Percentiles rank a stretch among this genome's conserved stretches.
phyloP scores from a whole-genome alignment of 2,329 filamentous ascomycete species.

The Tolypocladium sp. region DNA sequence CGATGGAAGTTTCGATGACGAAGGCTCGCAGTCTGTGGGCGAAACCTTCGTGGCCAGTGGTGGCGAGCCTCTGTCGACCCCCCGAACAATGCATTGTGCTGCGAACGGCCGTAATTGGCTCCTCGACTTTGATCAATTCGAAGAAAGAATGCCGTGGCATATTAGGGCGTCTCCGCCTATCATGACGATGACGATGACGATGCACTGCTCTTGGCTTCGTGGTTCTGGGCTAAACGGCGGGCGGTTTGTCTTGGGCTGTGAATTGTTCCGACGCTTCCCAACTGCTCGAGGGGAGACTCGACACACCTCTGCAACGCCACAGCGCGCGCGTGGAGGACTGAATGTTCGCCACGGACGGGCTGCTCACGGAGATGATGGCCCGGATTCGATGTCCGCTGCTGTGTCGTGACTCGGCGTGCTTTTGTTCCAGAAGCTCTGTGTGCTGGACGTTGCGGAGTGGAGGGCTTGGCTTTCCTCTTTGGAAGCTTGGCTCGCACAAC shows the following conservation, averaged over 20 bases:
- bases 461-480: background rate
- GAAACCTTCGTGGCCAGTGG: background rate
- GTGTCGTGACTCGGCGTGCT: background rate
- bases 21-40: background rate
- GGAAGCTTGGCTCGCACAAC: background rate
- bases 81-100: background rate
- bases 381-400: background rate
- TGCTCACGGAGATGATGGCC: background rate
- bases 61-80: background rate
- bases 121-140: background rate
- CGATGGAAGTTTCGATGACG: background rate
- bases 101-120: background rate
- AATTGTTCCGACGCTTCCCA: background rate
- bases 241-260: background rate
- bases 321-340: too few species aligned
- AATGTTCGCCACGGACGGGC: too few species aligned
- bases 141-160: background rate
- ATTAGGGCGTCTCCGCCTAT: background rate
- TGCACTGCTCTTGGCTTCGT: background rate
- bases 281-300: background rate
- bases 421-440: background rate
- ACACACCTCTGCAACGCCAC: background rate
- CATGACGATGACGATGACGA: background rate
- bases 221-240: too few species aligned
- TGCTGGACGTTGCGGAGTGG: background rate